phyloP scores from a whole-genome alignment of 164 flowering plant species.

The Umbilicus rupestris region DNA sequence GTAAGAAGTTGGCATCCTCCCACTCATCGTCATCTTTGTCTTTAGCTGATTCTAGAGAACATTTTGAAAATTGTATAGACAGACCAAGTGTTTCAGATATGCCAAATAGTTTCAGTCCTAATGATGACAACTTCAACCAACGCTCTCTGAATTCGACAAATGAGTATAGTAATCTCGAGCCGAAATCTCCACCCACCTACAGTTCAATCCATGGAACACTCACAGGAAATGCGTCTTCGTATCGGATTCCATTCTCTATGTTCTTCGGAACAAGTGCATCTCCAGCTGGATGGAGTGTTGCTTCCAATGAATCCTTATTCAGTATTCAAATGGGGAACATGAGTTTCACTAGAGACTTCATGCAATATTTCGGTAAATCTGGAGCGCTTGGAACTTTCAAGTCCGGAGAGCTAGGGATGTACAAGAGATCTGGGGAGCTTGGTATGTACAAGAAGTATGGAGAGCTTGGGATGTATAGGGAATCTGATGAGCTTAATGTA shows the following conservation, averaged over 20 bases:
- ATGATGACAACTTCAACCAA: too few species aligned
- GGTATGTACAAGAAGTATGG: too few species aligned
- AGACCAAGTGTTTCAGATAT: background rate
- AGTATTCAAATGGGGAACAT: constrained; percentile 46
- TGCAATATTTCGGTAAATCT: constrained; percentile 1
- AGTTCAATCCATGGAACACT: constrained; percentile 33
- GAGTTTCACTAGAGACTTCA: constrained; percentile 33
- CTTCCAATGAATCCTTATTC: constrained; percentile 47
- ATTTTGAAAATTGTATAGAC: background rate
- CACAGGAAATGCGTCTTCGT: constrained; percentile 11
- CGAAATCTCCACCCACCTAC: constrained; percentile 20
- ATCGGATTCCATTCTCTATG: constrained; percentile 38
- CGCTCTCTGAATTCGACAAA: too few species aligned
- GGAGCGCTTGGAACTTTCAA: constrained; percentile 7
- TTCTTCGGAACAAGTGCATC: constrained; percentile 22
- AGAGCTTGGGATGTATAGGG: background rate
- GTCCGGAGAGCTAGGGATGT: constrained; percentile 7
- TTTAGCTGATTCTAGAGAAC: too few species aligned
- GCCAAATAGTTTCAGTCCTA: too few species aligned
- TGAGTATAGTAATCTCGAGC: too few species aligned
- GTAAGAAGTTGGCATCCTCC: background rate
- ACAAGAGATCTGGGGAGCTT: constrained; percentile 5
- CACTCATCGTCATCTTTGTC: too few species aligned
- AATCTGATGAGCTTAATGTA: background rate
- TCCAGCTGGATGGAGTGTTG: constrained; percentile 39